Evolutionary conservation across 768 basidiomycete genomes (phyloP), one percentile per base, ranked within the genome.

Genomic region (Lyophyllum decastes): DNA sequence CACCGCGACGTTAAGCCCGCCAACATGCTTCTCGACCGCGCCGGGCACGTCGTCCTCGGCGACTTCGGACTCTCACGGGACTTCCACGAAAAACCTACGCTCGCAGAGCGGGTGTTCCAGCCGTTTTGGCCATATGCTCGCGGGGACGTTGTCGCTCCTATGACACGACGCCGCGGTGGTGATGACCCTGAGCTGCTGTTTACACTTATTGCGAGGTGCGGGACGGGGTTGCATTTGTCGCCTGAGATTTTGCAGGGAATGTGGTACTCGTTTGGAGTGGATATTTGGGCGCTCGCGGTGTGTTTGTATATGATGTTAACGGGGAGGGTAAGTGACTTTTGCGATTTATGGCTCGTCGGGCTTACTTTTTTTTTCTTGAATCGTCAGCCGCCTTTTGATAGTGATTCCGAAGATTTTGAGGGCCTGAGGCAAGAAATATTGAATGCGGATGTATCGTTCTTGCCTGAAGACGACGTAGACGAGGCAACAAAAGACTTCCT

Each of bases 1-100:
- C 73, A 75, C 52, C 67, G 72, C 19, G 73, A 75, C 54, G 57
- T 75, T 58, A 75, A 75, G 48, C 64, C 72, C n/a, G 66, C 72
- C 35, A 75, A 75, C 59, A 62, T 75, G 22, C 66, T 75, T 17
- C 66, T 75, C 52, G 64, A 70, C 43, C 53, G 55, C 12, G 65
- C 69, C 11, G 72, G 72, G 1, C 71, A 75, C 40, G 58, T 73
- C 35, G 67, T 71, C 47, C 59, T 75, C 8, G 68, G 66, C 0
- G 73, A 75, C 61, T 73, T 72, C 41, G 71, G 72, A 1, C 63
- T 75, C 8, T 62, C 71, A 2, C 70, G 68, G 38, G 68, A 74
- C 54, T 73, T 73, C 27, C 49, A 53, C 12, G 12, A 25, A 6
- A 35, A 48, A 16, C 70, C 73, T 4, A 65, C 66, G 4, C 45